Base-by-base conservation (phyloP, 306 rosid genomes). In the Lupinus albus region DNA sequence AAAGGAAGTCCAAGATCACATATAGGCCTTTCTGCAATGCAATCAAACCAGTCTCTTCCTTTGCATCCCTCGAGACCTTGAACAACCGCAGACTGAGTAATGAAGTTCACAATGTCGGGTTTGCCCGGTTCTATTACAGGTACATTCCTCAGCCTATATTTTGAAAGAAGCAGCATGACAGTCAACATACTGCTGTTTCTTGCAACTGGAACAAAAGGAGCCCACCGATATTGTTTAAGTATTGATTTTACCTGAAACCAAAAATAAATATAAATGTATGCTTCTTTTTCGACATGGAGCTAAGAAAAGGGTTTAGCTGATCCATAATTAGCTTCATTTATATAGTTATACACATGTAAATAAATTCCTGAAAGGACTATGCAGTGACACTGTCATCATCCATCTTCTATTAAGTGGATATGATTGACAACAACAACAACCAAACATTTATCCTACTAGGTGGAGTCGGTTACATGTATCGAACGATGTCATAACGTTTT, bases 11-110 rank as follows among this genome's bases (percentile, higher is more conserved):
- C 98, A n/a, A 89, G 57, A 55, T 84, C 89, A 30, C 86, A 77
- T 64, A 89, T 66, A 44, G 90, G 84, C 64, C 62, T 76, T 15
- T 79, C 58, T 21, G 90, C 76, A 71, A 88, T 93, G 78, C 86
- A 73, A 67, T 86, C 98, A 59, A 89, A 93, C 98, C 97, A 93
- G 67, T 93, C 98, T 80, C 91, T 81, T 79, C 96, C 82, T 61
- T 41, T 61, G 79, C 82, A 93, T 74, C 81, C 81, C 64, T 86
- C 83, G 3, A 89, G 97, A 64, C 98, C 98, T 68, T 88, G 91
- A 66, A 93, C 74, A 62, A 89, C 84, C 60, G 94, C 98, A n/a
- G 96, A 86, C 72, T 89, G 98, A 72, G 98, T 93, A 64, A 93
- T 80, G 84, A 81, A 93, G 81, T 93, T 89, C 75, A 71, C 71